A percentile compares a stretch with the other conserved stretches of the same genome.
phyloP scores from a whole-genome alignment of 768 basidiomycete species.

The Cystobasidium tubakii region DNA sequence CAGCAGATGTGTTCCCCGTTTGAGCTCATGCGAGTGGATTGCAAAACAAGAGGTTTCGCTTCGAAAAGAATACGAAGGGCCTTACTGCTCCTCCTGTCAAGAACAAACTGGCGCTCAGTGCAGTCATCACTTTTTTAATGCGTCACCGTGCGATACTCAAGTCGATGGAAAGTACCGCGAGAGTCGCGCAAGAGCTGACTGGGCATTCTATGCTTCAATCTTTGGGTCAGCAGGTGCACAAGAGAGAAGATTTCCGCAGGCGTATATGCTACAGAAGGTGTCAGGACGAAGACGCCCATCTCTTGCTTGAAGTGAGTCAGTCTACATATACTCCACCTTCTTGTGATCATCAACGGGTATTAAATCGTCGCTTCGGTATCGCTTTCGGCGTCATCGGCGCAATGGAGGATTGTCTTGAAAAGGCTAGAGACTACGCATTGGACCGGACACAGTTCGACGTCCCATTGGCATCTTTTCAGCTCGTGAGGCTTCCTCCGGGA shows the following conservation, averaged over 20 bases:
- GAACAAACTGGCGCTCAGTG: constrained; percentile 86
- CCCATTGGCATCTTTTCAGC: constrained; percentile 87
- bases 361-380: constrained; percentile 40
- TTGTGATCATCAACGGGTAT: no score
- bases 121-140: constrained; percentile 50
- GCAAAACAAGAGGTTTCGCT: constrained; percentile 80
- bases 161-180: no score
- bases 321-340: no score
- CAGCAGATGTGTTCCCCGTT: constrained; percentile 70
- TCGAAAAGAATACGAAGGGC: constrained; percentile 81
- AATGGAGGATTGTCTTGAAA: constrained; percentile 78
- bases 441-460: constrained; percentile 79
- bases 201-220: constrained; percentile 53
- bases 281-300: constrained; percentile 79
- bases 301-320: constrained; percentile 84
- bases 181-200: no score
- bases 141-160: no score
- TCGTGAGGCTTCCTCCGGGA: constrained; percentile 47
- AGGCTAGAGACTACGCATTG: constrained; percentile 73
- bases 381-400: constrained; percentile 71
- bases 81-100: constrained; percentile 79
- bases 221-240: no score
- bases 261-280: constrained; percentile 69
- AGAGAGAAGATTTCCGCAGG: constrained; percentile 77
- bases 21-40: constrained; percentile 97